Base-by-base conservation (phyloP, 352 stramenopile species). In the Pythium phragmiticola region DNA sequence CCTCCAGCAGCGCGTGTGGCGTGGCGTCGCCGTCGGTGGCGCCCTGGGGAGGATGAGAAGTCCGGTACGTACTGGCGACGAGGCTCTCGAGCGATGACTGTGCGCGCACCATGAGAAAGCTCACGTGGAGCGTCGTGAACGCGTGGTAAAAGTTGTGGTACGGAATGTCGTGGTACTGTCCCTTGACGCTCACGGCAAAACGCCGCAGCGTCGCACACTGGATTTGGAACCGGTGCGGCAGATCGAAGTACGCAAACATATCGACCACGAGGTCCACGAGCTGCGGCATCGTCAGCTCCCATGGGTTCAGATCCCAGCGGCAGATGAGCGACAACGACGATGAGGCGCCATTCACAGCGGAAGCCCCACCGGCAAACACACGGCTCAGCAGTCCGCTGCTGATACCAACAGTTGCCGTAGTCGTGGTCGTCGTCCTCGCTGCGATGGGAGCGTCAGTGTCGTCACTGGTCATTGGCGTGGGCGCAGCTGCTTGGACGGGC, bases 101-200 rank as follows among this genome's bases (percentile, higher is more conserved):
- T 6, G 82, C 78, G 43, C 72, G 75, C 1, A 90, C 73, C 65
- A 90, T 78, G 36, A 90, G 63, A 60, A 94, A 95, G 65, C 75
- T 89, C 71, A 88, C 78, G 57, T 95, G 87, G 13, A 92, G 70
- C 36, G 88, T 92, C 14, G 85, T 75, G 65, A 94, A 90, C 11
- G 77, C 87, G 73, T 95, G 87, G 60, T 87, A 81, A 48, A 88
- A 91, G 74, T 91, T 95, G 77, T 95, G 87, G 60, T 94, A 95
- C 57, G 85, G 81, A 46, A 92, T 84, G 36, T 92, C 82, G 14
- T 83, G 82, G 63, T 95, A 95, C 65, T 89, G 76, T 8, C 65
- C 71, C 61, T 87, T 82, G 28, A 95, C 79, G 34, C 76, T 74
- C 17, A 84, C 71, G 47, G 92, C 45, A 47, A 94, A 94, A 19